phyloP scores from a whole-genome alignment of 371 early-diverging fungal species.

The Polyrhizophydium stewartii region DNA sequence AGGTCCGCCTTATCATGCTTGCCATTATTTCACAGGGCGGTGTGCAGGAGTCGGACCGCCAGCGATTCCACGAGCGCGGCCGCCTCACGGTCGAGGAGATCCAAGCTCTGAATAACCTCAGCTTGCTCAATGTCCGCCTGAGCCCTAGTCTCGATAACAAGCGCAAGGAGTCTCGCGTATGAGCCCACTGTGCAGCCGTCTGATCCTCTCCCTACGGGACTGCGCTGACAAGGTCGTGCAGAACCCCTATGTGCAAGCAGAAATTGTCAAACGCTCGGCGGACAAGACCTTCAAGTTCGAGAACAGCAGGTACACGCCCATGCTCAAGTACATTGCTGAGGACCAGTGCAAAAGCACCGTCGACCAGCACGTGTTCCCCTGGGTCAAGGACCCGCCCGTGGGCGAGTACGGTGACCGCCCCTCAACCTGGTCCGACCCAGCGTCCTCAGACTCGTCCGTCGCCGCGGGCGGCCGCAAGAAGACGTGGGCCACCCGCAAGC shows the following conservation, averaged over 20 bases:
- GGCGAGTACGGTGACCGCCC: conserved; percentile 4
- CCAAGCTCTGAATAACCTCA: conserved; percentile 75
- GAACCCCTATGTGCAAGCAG: conserved; percentile 1
- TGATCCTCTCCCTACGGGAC: neutral
- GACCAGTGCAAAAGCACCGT: conserved; percentile 31
- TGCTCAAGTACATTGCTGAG: conserved; percentile 32
- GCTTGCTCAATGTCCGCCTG: conserved; percentile 63
- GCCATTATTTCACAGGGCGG: conserved; percentile 75
- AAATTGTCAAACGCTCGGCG: neutral
- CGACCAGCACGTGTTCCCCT: conserved; percentile 33
- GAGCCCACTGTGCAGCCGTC: neutral
- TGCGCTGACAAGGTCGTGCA: neutral
- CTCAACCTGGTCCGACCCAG: neutral
- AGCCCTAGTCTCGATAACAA: conserved; percentile 17
- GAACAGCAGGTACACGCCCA: conserved; percentile 34
- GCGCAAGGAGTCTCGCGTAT: neutral
- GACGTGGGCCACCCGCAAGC: conserved; percentile 6
- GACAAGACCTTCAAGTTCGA: conserved; percentile 33
- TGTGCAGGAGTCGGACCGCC: conserved; percentile 60
- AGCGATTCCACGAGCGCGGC: conserved; percentile 66
- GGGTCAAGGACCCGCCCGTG: conserved; percentile 32
- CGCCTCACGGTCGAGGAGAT: conserved; percentile 66
- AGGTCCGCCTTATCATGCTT: conserved; percentile 80
- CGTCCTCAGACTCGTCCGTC: neutral
- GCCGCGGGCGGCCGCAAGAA: neutral